A percentile compares a stretch with the other conserved stretches of the same genome.
These are phyloP conservation scores for Leptographium wingfieldii DNA, from an alignment of 2,329 filamentous ascomycete genomes.

Conservation along the genomic window DNA sequence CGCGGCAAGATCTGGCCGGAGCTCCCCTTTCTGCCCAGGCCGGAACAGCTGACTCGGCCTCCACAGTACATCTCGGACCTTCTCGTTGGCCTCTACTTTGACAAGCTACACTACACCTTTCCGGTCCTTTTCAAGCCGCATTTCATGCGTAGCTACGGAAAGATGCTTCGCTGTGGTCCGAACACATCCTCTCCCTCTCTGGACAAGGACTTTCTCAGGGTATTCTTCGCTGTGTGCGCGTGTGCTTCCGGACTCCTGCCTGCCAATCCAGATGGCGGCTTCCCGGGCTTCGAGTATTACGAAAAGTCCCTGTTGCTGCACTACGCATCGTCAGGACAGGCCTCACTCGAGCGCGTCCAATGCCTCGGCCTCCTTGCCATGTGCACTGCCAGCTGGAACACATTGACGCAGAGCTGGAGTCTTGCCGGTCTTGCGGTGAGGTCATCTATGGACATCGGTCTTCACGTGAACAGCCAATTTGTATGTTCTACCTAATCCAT, in stretches of 20 bases:
- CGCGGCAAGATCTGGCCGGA: slow-evolving; percentile 16
- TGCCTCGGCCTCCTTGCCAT: slow-evolving; percentile 18
- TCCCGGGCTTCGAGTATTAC: slow-evolving; percentile 15
- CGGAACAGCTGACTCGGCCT: slow-evolving; percentile 15
- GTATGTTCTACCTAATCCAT: slow-evolving; percentile 3
- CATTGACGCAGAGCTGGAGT: slow-evolving; percentile 17
- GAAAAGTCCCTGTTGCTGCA: slow-evolving; percentile 16
- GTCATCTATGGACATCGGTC: slow-evolving; percentile 16
- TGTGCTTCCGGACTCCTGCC: slow-evolving; percentile 18
- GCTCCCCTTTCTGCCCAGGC: slow-evolving; percentile 16
- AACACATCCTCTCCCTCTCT: background rate
- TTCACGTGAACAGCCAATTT: slow-evolving; percentile 14
- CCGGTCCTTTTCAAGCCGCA: slow-evolving; percentile 17
- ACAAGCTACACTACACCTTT: slow-evolving; percentile 18
- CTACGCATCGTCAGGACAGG: slow-evolving; percentile 16
- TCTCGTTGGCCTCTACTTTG: slow-evolving; percentile 17
- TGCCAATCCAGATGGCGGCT: slow-evolving; percentile 3
- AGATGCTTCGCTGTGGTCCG: slow-evolving; percentile 6
- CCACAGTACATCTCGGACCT: slow-evolving; percentile 18
- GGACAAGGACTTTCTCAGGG: slow-evolving; percentile 15
- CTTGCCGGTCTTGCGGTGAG: slow-evolving; percentile 18
- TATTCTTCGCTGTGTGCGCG: slow-evolving; percentile 19
- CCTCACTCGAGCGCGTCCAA: slow-evolving; percentile 17
- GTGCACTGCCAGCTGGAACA: slow-evolving; percentile 20
- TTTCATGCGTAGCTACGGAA: slow-evolving; percentile 15